phyloP scores from a whole-genome alignment of 352 stramenopile species.

The Pythium apleroticum region DNA sequence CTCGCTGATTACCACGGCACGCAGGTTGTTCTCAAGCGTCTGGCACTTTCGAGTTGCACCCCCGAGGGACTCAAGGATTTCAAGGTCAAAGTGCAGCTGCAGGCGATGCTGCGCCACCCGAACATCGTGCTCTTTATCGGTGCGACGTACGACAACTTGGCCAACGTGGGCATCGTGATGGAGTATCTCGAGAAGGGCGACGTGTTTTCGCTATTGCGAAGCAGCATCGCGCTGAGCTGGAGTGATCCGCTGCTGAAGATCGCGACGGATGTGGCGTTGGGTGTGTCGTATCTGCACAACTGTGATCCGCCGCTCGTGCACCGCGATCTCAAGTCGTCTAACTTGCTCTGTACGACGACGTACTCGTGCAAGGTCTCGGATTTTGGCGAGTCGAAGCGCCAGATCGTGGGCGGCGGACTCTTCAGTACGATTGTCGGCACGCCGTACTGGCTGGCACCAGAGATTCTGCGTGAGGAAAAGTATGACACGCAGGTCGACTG shows the following conservation, averaged over 20 bases:
- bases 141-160: conserved; percentile 80
- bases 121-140: conserved; percentile 89
- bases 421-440: conserved; percentile 83
- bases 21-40: conserved; percentile 74
- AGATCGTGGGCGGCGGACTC: conserved; percentile 38
- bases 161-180: conserved; percentile 74
- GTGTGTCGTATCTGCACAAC: conserved; percentile 80
- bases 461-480: conserved; percentile 79
- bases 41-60: conserved; percentile 57
- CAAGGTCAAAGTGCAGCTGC: conserved; percentile 73
- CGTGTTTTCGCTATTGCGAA: conserved; percentile 59
- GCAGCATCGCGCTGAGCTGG: conserved; percentile 66
- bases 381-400: conserved; percentile 75
- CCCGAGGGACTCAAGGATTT: conserved; percentile 67
- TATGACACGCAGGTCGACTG: conserved; percentile 85
- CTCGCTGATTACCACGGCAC: conserved; percentile 77
- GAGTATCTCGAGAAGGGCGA: conserved; percentile 80
- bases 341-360: conserved; percentile 69
- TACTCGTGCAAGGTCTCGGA: conserved; percentile 85
- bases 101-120: conserved; percentile 76
- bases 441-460: conserved; percentile 83
- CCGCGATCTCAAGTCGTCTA: conserved; percentile 82
- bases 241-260: conserved; percentile 81
- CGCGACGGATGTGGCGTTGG: conserved; percentile 77
- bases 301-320: conserved; percentile 77